Conservation (phyloP, 345 rosid species). For the Citrus unshiu region DNA sequence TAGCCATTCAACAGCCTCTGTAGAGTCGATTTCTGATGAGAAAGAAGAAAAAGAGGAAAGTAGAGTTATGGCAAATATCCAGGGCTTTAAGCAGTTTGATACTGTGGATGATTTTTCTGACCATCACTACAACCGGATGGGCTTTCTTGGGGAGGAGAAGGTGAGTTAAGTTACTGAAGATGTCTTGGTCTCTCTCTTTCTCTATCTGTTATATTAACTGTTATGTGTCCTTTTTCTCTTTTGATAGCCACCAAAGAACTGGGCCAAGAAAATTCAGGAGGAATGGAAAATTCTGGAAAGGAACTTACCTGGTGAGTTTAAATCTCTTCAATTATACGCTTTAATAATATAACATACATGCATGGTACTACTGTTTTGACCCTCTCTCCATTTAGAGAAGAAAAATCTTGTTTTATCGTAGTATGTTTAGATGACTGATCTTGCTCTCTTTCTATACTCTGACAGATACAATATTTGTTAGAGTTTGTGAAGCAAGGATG, state of each 20-base stretch:
- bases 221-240: not conserved
- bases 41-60: slow-evolving; percentile 22
- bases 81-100: slow-evolving; percentile 42
- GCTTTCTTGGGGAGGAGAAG: slow-evolving; percentile 23
- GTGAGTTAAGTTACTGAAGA: slow-evolving; percentile 2
- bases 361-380: not conserved
- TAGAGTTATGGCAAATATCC: slow-evolving; percentile 13
- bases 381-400: not conserved
- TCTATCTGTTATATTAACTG: not conserved
- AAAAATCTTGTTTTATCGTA: not conserved
- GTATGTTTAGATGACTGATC: not conserved
- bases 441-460: not conserved
- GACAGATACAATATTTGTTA: slow-evolving; percentile 48
- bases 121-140: slow-evolving; percentile 35
- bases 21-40: slow-evolving; percentile 23
- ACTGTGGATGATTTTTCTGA: slow-evolving; percentile 51
- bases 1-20: slow-evolving; percentile 21
- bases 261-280: slow-evolving; percentile 49
- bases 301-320: slow-evolving; percentile 46
- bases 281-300: slow-evolving; percentile 56
- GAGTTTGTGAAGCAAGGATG: slow-evolving; percentile 57
- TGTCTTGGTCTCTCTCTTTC: slow-evolving; percentile 8
- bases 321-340: not conserved
- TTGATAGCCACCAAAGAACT: slow-evolving; percentile 35
- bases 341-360: not conserved